Evolutionary conservation across 768 basidiomycete genomes (phyloP), one percentile per base, ranked within the genome.

Genomic region (Ramaria sp.): DNA sequence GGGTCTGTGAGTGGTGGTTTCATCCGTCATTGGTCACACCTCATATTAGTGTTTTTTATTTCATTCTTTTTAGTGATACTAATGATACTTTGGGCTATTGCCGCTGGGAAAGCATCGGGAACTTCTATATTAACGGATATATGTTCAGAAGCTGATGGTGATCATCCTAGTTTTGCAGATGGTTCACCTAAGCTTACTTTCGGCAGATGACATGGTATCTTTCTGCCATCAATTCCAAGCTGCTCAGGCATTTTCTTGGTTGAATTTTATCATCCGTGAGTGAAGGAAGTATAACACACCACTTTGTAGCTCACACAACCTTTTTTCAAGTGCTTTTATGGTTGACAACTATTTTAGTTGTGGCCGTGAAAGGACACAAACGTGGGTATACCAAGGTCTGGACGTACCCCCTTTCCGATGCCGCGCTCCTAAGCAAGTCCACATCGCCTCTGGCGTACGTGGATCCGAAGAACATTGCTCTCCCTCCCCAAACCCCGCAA

Each of bases 301-400:
- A 48, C 4, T 16, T 52, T 25, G 10, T 38, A n/a, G 25, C 30
- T 32, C 44, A 20, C 28, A 13, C n/a, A 22, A 5, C n/a, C 44
- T 27, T 43, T 12, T 27, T 43, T 12, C 12, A 20, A 54, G 52
- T 54, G 22, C 30, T 54, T 8, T 3, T 28, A 12, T 54, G 52
- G 52, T 30, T 54, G 4, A 30, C 27, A 18, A 24, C 32, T 20
- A 15, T 54, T 12, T 5, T 44, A 12, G 43, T 44, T 18, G 41
- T 44, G 32, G 41, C 30, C 4, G 22, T 39, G 16, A 47, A 45
- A 24, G 52, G 42, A 8, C 42, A 54, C 25, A 43, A 20, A 7
- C 41, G 36, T 18, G 52, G 52, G 5, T 24, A 54, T 44, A 28
- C 52, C 27, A 45, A 28, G 32, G 52, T 45, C 8, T 54, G 52